Evolutionary conservation across 2,329 filamentous ascomycete genomes (phyloP), one percentile per base, ranked within the genome.

Genomic region (Sporothrix schenckii): DNA sequence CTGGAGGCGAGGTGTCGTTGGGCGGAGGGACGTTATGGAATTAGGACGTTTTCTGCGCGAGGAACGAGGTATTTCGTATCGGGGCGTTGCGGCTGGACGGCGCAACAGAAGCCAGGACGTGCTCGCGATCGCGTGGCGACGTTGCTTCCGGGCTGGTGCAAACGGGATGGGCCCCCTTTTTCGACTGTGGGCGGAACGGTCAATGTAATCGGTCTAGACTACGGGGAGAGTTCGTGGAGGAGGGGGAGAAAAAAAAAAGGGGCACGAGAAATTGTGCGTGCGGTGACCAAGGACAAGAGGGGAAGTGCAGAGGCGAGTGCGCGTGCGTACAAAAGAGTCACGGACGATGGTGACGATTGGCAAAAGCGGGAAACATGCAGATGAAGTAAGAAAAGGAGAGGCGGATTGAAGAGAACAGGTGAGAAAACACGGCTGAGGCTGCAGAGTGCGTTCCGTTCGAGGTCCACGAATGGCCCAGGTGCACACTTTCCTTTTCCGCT

Each of bases 71-170:
- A 52, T 50, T 39, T 50, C 19, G 63, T 39, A 39, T 66, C 63
- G 19, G 30, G 63, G 49, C 63, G 63, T n/a, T 19, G 30, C 50
- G 30, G 49, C 27, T 52, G 21, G 47, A 27, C 47, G 34, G n/a
- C 39, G 21, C 30, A 19, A 30, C 30, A 53, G 63, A 34, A 41
- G 19, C 27, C n/a, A 68, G 24, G 52, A 30, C 39, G 39, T 30
- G 39, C 21, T 60, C 41, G 53, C 27, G 66, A 39, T 27, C 66
- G 66, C 66, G 66, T 60, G 66, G 66, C 66, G 66, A 60, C 66
- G 66, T 60, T 58, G 66, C 66, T 49, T 68, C 39, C 24, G 66
- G 52, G 39, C 52, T 4, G 24, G 65, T 54, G 21, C 66, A 24
- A 30, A 58, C 39, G 52, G 66, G 21, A 54, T 54, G 24, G 5